Evolutionary conservation across 768 basidiomycete species (phyloP), one percentile per base, ranked within the genome.

Genomic region (Sarcodon aspratus): DNA sequence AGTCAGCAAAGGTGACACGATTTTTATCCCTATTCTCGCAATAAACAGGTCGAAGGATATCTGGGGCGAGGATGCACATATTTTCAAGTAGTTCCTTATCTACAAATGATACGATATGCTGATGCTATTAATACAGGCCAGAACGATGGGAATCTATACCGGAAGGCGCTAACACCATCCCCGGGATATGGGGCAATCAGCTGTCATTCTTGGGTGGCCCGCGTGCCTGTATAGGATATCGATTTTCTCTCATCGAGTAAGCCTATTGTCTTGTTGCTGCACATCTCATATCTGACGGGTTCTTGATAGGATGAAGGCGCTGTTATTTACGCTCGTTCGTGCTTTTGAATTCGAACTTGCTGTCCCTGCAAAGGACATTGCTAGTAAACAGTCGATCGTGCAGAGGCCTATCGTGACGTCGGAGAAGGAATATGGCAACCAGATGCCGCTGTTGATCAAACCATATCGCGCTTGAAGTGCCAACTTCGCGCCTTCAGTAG

Each of bases 171-270:
- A 57, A 58, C 3, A 49, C 58, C 0, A 63, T 84, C 17, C 83
- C 83, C 5, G 77, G 81, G 6, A 68, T 83, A 0, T 82, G 75
- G 73, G 70, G 74, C 7, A 72, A 80, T 55, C 57, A 78, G 52
- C 57, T 83, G 34, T 72, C 76, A 0, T 86, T 86, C 69, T 54
- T 80, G 2, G 79, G 78, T 33, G 83, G 83, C 6, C 76, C 79
- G 11, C 70, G 72, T 15, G 71, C 79, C 0, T 86, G 82, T 52
- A 82, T 85, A 34, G 81, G 81, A 0, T 83, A 75, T 57, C 72
- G 77, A 3, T 84, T 84, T 57, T 69, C 82, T 11, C 60, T 83
- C 17, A 64, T 74, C 12, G 79, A 80, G 76, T 79, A 50, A 36
- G 76, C 69, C 17, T n/a, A 8, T 17, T 15, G 3, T 7, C 33